These are phyloP conservation scores for Leishmania turanica DNA, from an alignment of 208 protist species.

Conservation along the genomic window DNA sequence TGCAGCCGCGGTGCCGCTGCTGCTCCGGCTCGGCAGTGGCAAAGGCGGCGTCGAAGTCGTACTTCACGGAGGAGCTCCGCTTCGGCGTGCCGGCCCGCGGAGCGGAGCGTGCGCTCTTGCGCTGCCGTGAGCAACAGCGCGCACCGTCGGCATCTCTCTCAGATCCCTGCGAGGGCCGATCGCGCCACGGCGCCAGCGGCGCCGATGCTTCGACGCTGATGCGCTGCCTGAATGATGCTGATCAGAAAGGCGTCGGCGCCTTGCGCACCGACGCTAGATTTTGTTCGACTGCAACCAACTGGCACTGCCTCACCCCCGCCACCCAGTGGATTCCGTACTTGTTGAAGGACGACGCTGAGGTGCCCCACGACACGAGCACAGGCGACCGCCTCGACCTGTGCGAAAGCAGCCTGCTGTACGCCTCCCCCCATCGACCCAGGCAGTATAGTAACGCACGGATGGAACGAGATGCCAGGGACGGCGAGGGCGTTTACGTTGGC, in stretches of 20 bases:
- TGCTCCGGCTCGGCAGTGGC: neutral
- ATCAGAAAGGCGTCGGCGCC: neutral
- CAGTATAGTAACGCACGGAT: neutral
- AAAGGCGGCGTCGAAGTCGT: neutral
- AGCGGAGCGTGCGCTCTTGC: neutral
- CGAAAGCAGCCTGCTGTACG: neutral
- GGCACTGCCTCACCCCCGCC: neutral
- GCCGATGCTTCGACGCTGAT: neutral
- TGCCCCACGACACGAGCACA: neutral
- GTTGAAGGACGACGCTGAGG: neutral
- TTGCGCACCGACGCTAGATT: neutral
- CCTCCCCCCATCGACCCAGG: neutral
- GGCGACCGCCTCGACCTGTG: neutral
- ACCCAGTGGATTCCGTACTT: constrained; percentile 8
- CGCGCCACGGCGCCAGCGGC: neutral
- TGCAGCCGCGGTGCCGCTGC: neutral
- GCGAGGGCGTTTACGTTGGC: neutral
- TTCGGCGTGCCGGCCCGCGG: constrained; percentile 10
- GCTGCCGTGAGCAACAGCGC: neutral
- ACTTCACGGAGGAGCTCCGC: constrained; percentile 15
- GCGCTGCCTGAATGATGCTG: neutral
- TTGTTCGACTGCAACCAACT: neutral
- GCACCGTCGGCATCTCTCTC: neutral
- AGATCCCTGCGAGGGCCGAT: neutral
- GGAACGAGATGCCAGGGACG: neutral